These are phyloP conservation scores for Yamadazyma mexicana DNA, from an alignment of 1,139 yeast genomes.

Conservation along the genomic window DNA sequence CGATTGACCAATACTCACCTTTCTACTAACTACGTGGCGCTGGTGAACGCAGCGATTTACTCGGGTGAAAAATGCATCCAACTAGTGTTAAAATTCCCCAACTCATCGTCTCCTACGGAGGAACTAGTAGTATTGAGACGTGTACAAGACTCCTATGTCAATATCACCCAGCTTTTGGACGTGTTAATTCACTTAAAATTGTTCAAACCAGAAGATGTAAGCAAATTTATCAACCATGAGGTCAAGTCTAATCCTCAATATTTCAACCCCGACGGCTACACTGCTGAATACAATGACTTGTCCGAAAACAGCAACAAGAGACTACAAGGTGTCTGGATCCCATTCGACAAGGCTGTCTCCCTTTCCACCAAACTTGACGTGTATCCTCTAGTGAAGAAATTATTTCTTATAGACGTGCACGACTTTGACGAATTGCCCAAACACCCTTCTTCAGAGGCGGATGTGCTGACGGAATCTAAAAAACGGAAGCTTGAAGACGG, in stretches of 20 bases:
- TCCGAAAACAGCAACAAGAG: conserved; percentile 24
- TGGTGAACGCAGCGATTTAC: conserved; percentile 34
- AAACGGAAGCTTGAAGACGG: conserved; percentile 1
- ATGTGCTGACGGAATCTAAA: background rate
- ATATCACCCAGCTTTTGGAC: conserved; percentile 38
- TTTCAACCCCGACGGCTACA: conserved; percentile 21
- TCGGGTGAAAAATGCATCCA: conserved; percentile 43
- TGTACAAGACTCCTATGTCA: conserved; percentile 46
- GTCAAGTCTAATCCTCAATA: conserved; percentile 34
- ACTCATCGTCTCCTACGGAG: conserved; percentile 3
- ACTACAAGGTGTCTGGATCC: conserved; percentile 43
- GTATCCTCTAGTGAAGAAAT: conserved; percentile 38
- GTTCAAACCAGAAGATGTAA: conserved; percentile 26
- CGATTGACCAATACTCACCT: conserved; percentile 37
- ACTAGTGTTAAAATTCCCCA: conserved; percentile 22
- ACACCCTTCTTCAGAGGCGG: conserved; percentile 4
- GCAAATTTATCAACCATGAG: conserved; percentile 34
- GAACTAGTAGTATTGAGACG: conserved; percentile 35
- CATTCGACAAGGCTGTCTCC: conserved; percentile 46
- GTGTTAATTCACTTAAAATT: conserved; percentile 33
- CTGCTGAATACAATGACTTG: conserved; percentile 31
- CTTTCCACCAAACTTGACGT: conserved; percentile 43
- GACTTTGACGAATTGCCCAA: conserved; percentile 43
- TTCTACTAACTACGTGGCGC: conserved; percentile 19
- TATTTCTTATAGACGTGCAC: conserved; percentile 48